These are phyloP conservation scores for Angomonas ambiguus DNA, from an alignment of 208 protist genomes.

Conservation along the genomic window DNA sequence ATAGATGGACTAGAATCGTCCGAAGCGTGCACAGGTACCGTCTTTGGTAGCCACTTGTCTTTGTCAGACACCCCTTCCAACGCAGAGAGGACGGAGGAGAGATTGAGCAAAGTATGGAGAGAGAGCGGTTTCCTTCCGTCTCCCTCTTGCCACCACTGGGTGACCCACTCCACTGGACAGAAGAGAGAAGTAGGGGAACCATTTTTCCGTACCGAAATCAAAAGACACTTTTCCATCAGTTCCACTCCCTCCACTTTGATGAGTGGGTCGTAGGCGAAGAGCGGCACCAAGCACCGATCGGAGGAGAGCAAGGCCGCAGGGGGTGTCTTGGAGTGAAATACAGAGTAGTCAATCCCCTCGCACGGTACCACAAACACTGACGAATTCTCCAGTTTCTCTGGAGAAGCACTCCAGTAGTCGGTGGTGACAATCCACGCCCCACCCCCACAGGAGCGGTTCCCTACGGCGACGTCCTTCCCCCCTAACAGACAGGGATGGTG, in stretches of 20 bases:
- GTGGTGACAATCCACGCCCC: slow-evolving; percentile 51
- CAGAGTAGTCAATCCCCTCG: not conserved
- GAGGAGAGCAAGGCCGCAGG: not conserved
- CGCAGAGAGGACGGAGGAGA: not conserved
- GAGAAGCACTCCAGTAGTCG: slow-evolving; percentile 15
- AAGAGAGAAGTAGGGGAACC: slow-evolving; percentile 38
- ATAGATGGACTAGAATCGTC: not conserved
- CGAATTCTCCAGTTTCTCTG: slow-evolving; percentile 22
- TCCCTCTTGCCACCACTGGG: slow-evolving; percentile 28
- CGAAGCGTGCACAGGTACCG: not conserved
- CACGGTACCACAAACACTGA: slow-evolving; percentile 46
- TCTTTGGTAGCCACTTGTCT: not conserved
- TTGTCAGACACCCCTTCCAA: not conserved
- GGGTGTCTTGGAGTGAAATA: not conserved
- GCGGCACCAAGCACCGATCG: slow-evolving; percentile 23
- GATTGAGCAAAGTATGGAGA: slow-evolving; percentile 9
- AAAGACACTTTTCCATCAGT: slow-evolving; percentile 28
- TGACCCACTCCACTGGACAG: slow-evolving; percentile 24
- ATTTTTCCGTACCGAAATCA: slow-evolving; percentile 38
- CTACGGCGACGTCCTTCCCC: too few relatives aligned
- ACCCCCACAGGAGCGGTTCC: too few relatives aligned
- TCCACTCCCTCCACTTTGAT: slow-evolving; percentile 54
- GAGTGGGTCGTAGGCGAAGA: slow-evolving; percentile 38
- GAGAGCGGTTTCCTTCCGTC: not conserved
- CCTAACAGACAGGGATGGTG: slow-evolving; percentile 51